A percentile compares a stretch with the other conserved stretches of the same genome.
These are phyloP conservation scores for Fragilariopsis cylindrus DNA, from an alignment of 108 stramenopile species.

Conservation along the genomic window DNA sequence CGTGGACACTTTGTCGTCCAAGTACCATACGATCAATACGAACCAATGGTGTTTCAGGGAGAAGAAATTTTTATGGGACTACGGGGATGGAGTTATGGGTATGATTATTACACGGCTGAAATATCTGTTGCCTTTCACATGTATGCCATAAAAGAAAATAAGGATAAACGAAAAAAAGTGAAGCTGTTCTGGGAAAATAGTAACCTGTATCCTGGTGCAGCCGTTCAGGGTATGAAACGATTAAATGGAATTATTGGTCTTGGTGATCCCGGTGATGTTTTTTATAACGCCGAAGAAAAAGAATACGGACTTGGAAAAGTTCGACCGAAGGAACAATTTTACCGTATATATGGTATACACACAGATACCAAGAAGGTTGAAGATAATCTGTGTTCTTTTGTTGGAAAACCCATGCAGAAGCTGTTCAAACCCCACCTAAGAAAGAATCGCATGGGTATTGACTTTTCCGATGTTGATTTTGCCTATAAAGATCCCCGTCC, in stretches of 20 bases:
- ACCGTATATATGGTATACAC: constrained; percentile 83
- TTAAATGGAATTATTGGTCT: constrained; percentile 85
- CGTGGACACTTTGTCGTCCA: constrained; percentile 85
- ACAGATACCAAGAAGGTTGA: constrained; percentile 71
- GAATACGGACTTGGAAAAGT: constrained; percentile 80
- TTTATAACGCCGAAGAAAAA: constrained; percentile 56
- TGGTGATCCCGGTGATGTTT: constrained; percentile 47
- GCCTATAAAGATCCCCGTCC: constrained; percentile 45
- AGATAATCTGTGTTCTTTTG: constrained; percentile 83
- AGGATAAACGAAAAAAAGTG: constrained; percentile 53
- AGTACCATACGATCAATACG: constrained; percentile 89
- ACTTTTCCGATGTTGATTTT: constrained; percentile 62
- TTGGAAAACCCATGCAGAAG: constrained; percentile 76
- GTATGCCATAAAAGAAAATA: constrained; percentile 72
- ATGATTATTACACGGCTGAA: constrained; percentile 88
- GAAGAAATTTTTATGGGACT: constrained; percentile 88
- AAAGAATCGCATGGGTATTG: constrained; percentile 77
- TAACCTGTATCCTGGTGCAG: constrained; percentile 58
- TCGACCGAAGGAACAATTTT: constrained; percentile 70
- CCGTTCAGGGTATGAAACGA: constrained; percentile 72
- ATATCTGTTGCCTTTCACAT: constrained; percentile 80
- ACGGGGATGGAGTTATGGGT: constrained; percentile 81
- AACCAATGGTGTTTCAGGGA: constrained; percentile 78
- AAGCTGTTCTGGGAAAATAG: constrained; percentile 84
- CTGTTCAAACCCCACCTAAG: constrained; percentile 66